Evolutionary conservation across 495 filamentous ascomycete genomes (phyloP), one percentile per base, ranked within the genome.

Genomic region (Penicillium dipodomyicola): DNA sequence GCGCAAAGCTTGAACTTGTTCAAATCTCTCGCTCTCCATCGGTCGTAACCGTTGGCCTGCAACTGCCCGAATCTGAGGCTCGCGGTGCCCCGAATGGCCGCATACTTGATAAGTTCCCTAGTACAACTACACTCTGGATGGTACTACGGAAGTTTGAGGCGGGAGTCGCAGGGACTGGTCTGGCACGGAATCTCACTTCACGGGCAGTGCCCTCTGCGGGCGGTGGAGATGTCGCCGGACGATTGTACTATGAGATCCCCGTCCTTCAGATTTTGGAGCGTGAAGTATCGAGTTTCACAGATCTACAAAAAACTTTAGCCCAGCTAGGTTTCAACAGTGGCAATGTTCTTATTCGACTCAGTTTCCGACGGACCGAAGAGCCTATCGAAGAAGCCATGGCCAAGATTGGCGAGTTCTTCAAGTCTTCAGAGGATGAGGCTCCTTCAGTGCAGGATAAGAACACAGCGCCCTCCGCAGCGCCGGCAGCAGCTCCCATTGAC

Each of bases 1-100:
- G 94, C 29, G 92, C 94, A 25, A 96, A 95, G 62, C 81, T 98
- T 20, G 92, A 98, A 62, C 87, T 97, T 45, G 86, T 96, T n/a
- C 83, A 87, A 57, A 80, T 84, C 51, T 93, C 91, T 29, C 87
- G 84, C 46, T 91, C 90, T 0, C 87, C 92, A 2, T 85, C 90
- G 11, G 85, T 89, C 30, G 85, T 98, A 51, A 89, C 86, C 22
- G 86, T 97, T 22, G 91, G 89, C 5, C 78, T 98, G 19, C 90
- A 96, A 65, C 76, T 96, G 12, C 87, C 88, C 25, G 78, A 84
- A 23, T 80, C 80, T 5, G 89, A 89, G 65, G 81, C 81, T 5
- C 76, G 72, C 14, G 75, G 76, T 47, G 74, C 73, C 11, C 76
- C 76, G 10, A 84, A 79, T 55, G 77, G 78, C 42, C 87, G 93